Evolutionary conservation across 108 stramenopile genomes (phyloP).

Genomic region (Cyclotella choctawhatcheeana): DNA sequence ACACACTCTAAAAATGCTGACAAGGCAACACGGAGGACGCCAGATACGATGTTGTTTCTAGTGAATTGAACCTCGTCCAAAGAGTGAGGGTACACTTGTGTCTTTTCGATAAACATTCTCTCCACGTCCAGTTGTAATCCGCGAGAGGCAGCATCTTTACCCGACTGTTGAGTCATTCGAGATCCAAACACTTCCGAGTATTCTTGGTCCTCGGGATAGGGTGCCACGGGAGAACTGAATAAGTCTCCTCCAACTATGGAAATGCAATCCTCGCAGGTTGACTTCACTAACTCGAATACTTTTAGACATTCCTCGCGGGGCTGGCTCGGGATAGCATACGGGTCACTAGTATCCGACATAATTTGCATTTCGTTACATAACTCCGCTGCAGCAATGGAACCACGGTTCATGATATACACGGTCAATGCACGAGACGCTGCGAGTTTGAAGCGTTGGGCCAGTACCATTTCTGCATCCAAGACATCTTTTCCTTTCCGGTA

Average conservation of each 20-base stretch:
- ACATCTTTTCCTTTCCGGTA: conserved; percentile 51
- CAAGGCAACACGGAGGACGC: conserved; percentile 66
- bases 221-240: conserved; percentile 67
- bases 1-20: conserved; percentile 66
- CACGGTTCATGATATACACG: conserved; percentile 71
- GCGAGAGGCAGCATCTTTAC: conserved; percentile 48
- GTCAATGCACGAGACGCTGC: conserved; percentile 71
- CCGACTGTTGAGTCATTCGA: conserved; percentile 30
- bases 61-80: conserved; percentile 56
- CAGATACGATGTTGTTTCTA: conserved; percentile 63
- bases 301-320: conserved; percentile 57
- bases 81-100: conserved; percentile 67
- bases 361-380: conserved; percentile 42
- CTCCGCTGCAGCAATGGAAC: conserved; percentile 56
- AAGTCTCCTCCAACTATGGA: conserved; percentile 72
- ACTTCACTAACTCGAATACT: conserved; percentile 64
- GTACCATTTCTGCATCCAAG: conserved; percentile 52
- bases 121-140: conserved; percentile 85
- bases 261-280: conserved; percentile 69
- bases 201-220: conserved; percentile 66
- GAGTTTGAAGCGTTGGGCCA: conserved; percentile 66
- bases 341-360: conserved; percentile 49
- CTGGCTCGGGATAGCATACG: conserved; percentile 50
- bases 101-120: conserved; percentile 85
- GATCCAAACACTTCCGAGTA: conserved; percentile 47